Conservation (phyloP, 2,329 filamentous ascomycete genomes). For the Exophiala aquamarina region DNA sequence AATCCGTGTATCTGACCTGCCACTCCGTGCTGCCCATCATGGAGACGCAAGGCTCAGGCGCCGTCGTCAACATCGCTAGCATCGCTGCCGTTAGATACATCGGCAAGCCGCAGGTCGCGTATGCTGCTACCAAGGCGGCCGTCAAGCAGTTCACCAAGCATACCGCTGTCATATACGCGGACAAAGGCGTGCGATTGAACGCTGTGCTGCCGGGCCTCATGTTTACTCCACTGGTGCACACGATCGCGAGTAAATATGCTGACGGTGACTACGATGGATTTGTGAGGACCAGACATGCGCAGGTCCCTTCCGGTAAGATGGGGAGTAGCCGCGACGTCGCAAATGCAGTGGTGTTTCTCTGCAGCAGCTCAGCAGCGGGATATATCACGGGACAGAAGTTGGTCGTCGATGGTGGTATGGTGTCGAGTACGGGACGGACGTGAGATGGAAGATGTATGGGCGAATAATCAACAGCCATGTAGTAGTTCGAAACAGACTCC, state of each 20-base stretch:
- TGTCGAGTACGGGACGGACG: slow-evolving; percentile 27
- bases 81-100: slow-evolving; percentile 56
- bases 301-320: slow-evolving; percentile 61
- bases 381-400: slow-evolving; percentile 62
- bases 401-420: slow-evolving; percentile 48
- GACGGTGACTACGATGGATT: slow-evolving; percentile 52
- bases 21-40: slow-evolving; percentile 57
- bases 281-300: slow-evolving; percentile 51
- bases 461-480: too few species aligned
- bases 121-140: slow-evolving; percentile 50
- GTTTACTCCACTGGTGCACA: slow-evolving; percentile 53
- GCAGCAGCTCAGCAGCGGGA: slow-evolving; percentile 53
- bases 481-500: too few species aligned
- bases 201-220: slow-evolving; percentile 58
- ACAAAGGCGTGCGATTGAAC: slow-evolving; percentile 52
- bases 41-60: slow-evolving; percentile 47
- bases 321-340: slow-evolving; percentile 62
- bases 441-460: too few species aligned
- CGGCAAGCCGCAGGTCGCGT: slow-evolving; percentile 51
- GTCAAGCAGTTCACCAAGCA: slow-evolving; percentile 50
- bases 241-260: slow-evolving; percentile 47
- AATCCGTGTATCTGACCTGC: slow-evolving; percentile 55
- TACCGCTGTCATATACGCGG: slow-evolving; percentile 49
- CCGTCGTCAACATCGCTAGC: slow-evolving; percentile 50
- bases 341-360: slow-evolving; percentile 57